A percentile compares a stretch with the other conserved stretches of the same genome.
These are phyloP conservation scores for Lasiodiplodia hormozganensis DNA, from an alignment of 2,329 filamentous ascomycete species.

Conservation along the genomic window DNA sequence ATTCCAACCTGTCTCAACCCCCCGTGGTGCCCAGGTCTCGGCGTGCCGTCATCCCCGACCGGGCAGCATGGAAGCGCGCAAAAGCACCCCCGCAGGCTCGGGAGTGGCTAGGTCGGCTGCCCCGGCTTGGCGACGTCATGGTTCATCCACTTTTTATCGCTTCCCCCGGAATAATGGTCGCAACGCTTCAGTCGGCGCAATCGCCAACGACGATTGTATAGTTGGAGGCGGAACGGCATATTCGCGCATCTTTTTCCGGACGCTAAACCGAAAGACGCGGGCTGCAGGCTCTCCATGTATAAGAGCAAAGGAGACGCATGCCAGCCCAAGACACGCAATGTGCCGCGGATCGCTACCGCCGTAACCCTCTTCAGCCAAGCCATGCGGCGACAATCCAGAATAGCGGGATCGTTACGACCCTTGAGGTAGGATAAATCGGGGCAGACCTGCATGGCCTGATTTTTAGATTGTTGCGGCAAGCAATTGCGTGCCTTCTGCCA, in stretches of 20 bases:
- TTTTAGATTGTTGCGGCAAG: neutral
- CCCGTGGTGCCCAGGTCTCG: constrained; percentile 1
- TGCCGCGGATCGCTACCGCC: constrained; percentile 11
- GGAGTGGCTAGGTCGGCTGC: neutral
- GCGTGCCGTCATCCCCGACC: constrained; percentile 14
- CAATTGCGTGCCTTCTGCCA: neutral
- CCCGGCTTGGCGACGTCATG: constrained; percentile 24
- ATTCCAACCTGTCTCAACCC: neutral
- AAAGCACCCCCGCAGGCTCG: neutral
- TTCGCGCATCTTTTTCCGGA: neutral
- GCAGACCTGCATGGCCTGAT: constrained; percentile 11
- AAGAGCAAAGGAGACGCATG: neutral
- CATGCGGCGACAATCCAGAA: constrained; percentile 5
- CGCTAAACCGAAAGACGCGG: neutral
- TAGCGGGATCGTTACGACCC: neutral
- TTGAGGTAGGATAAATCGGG: constrained; percentile 13
- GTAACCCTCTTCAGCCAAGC: neutral
- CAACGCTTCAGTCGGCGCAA: neutral
- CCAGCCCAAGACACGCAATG: constrained; percentile 9
- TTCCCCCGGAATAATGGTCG: neutral
- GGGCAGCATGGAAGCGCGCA: neutral
- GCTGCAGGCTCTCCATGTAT: no score
- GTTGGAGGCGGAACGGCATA: neutral
- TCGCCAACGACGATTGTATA: neutral
- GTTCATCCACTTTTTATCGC: neutral